phyloP scores from a whole-genome alignment of 495 filamentous ascomycete species.

The Xylaria sp. region DNA sequence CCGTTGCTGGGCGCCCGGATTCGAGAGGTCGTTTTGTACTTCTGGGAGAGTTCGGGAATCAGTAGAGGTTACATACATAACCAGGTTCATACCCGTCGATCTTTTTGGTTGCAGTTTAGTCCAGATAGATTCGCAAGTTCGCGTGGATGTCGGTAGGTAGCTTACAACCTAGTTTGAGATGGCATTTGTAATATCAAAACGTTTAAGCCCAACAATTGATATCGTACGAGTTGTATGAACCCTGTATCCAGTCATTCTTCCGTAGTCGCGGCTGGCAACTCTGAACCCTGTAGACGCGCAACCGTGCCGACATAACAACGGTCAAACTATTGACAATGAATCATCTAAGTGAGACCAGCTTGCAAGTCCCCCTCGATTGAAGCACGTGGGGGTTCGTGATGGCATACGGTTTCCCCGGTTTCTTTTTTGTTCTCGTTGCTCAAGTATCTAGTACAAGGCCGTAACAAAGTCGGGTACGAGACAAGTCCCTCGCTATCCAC shows the following conservation, averaged over 20 bases:
- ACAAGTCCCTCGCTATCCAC: slow-evolving; percentile 3
- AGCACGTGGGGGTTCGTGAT: slow-evolving; percentile 19
- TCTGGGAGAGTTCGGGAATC: slow-evolving; percentile 56
- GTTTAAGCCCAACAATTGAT: neutral
- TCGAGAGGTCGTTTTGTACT: slow-evolving; percentile 55
- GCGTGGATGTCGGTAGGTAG: neutral
- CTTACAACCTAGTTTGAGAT: neutral
- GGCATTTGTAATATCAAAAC: slow-evolving; percentile 14
- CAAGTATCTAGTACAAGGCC: slow-evolving; percentile 20
- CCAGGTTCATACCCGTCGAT: slow-evolving; percentile 31
- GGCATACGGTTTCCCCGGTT: neutral
- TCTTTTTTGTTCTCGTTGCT: neutral
- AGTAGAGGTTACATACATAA: slow-evolving; percentile 60
- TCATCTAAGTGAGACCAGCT: neutral
- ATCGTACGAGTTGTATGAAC: neutral
- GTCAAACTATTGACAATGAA: slow-evolving; percentile 1
- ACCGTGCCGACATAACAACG: neutral
- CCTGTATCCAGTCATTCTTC: neutral
- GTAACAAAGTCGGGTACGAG: slow-evolving; percentile 14
- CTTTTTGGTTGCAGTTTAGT: slow-evolving; percentile 1
- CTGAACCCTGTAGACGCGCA: neutral
- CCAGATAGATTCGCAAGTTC: neutral
- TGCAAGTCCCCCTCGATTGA: neutral
- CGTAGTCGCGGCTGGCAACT: neutral
- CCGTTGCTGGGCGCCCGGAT: slow-evolving; percentile 58